Conservation (phyloP, 257 asterid species). For the Penstemon newberryi region DNA sequence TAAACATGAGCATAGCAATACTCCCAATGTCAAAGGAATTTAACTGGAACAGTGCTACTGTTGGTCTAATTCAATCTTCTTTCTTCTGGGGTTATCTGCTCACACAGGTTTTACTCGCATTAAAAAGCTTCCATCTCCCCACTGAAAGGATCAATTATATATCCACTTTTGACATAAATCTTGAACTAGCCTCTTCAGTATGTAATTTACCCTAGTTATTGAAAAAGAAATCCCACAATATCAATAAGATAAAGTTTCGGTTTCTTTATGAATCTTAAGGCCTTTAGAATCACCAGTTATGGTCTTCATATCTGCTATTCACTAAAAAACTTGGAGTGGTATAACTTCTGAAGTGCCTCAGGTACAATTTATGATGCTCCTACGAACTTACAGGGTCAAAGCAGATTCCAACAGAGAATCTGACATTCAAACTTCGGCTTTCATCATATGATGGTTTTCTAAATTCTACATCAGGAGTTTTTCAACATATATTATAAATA, state of each 20-base stretch:
- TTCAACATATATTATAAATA: background rate
- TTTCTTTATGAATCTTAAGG: conserved; percentile 18
- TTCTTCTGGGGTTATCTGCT: conserved; percentile 99
- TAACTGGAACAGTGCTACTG: conserved; percentile 96
- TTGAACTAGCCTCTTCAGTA: conserved; percentile 15
- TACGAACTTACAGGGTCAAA: conserved; percentile 5
- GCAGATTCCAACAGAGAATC: background rate
- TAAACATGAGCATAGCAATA: conserved; percentile 98
- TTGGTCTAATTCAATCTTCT: conserved; percentile 95
- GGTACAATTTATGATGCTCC: conserved; percentile 19
- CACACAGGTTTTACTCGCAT: conserved; percentile 69
- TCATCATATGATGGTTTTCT: conserved; percentile 4
- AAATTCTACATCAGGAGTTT: conserved; percentile 1
- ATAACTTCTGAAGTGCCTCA: conserved; percentile 3
- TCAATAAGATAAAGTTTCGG: background rate
- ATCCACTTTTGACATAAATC: conserved; percentile 7
- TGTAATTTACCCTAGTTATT: conserved; percentile 12
- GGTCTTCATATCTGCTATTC: background rate
- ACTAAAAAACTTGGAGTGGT: background rate
- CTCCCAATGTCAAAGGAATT: conserved; percentile 98
- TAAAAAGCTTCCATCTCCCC: conserved; percentile 11
- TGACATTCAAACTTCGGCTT: background rate
- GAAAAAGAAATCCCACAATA: conserved; percentile 5
- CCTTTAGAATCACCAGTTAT: background rate
- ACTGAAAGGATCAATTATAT: conserved; percentile 13